phyloP scores from a whole-genome alignment of 2,329 filamentous ascomycete species.

The Chaetomium globosum region DNA sequence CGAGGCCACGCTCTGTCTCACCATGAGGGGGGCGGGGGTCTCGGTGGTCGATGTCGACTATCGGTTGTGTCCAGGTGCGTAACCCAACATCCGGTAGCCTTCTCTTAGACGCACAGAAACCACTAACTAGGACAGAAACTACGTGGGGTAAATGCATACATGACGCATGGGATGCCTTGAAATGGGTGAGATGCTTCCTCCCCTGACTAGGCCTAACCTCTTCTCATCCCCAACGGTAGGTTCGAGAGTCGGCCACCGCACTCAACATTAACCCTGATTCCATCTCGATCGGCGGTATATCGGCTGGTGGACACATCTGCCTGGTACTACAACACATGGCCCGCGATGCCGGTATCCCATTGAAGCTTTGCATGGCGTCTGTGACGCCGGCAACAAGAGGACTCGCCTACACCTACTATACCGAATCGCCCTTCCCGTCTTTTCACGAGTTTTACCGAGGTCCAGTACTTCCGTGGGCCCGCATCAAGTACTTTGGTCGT shows the following conservation, averaged over 20 bases:
- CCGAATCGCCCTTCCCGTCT: constrained; percentile 43
- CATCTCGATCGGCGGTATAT: constrained; percentile 46
- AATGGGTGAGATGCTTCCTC: constrained; percentile 40
- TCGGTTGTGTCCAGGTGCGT: constrained; percentile 45
- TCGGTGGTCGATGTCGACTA: constrained; percentile 48
- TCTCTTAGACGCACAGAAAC: neutral
- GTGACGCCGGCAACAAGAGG: constrained; percentile 40
- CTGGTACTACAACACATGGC: constrained; percentile 45
- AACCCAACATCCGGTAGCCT: neutral
- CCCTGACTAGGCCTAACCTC: too few species aligned
- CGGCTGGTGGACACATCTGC: constrained; percentile 44
- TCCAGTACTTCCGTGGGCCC: constrained; percentile 43
- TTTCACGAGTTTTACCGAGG: constrained; percentile 43
- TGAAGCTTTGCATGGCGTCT: constrained; percentile 43
- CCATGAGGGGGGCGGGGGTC: constrained; percentile 45
- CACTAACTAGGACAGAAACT: constrained; percentile 35
- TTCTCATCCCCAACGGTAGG: constrained; percentile 29
- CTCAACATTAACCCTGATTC: constrained; percentile 43
- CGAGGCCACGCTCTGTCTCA: constrained; percentile 43
- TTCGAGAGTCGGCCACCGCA: constrained; percentile 34
- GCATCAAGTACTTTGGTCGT: constrained; percentile 42
- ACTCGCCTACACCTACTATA: constrained; percentile 40
- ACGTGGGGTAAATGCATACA: constrained; percentile 45
- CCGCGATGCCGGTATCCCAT: constrained; percentile 43
- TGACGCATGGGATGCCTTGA: constrained; percentile 44